Percentiles rank a stretch among this genome's conserved stretches.
These are phyloP conservation scores for Gastrolobium villosum DNA, from an alignment of 306 rosid species.

Conservation along the genomic window DNA sequence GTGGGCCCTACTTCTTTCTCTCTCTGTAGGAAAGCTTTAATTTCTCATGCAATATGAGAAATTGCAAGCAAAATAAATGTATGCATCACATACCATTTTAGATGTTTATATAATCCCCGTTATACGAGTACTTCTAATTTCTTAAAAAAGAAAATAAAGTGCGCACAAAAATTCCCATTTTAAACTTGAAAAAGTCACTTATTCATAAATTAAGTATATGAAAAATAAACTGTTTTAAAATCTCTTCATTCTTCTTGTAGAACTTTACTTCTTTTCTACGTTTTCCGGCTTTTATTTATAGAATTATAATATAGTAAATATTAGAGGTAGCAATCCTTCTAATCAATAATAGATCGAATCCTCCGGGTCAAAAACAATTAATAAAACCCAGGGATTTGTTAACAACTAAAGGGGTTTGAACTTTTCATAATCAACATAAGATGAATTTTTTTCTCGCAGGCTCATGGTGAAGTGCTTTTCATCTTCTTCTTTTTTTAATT, in stretches of 20 bases:
- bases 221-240: neutral
- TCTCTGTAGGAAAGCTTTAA: no score
- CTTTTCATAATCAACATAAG: no score
- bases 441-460: no score
- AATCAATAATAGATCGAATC: conserved; percentile 22
- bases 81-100: neutral
- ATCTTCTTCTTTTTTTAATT: no score
- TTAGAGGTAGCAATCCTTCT: neutral
- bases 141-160: neutral
- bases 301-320: neutral
- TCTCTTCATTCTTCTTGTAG: neutral
- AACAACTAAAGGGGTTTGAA: no score
- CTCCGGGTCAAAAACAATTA: conserved; percentile 25
- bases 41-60: no score
- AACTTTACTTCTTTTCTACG: neutral
- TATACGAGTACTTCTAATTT: neutral
- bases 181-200: neutral
- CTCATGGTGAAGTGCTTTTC: no score
- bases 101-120: conserved; percentile 8
- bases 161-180: neutral
- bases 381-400: conserved; percentile 29
- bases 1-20: no score
- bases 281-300: no score
- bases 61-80: neutral
- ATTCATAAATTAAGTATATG: neutral